A percentile compares a stretch with the other conserved stretches of the same genome.
Conservation (phyloP, 768 basidiomycete species). For the Suillus subluteus region DNA sequence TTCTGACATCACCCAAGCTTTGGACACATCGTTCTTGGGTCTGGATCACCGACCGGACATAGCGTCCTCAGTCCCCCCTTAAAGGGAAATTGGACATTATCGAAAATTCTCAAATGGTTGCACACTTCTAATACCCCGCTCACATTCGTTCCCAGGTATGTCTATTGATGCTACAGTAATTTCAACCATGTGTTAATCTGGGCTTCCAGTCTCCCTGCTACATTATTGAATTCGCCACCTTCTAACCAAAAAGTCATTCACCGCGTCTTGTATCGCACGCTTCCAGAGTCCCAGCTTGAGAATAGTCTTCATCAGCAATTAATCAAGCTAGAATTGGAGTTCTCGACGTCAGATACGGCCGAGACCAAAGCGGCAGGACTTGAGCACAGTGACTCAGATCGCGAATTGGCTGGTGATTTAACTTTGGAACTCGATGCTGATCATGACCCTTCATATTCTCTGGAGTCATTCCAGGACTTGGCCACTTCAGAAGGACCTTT, state of each 20-base stretch:
- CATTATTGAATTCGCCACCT: constrained; percentile 35
- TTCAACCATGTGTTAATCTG: neutral
- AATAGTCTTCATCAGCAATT: constrained; percentile 21
- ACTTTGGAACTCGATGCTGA: constrained; percentile 12
- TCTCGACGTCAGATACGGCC: constrained; percentile 18
- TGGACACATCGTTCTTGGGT: constrained; percentile 62
- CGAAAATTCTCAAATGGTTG: constrained; percentile 51
- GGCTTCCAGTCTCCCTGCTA: constrained; percentile 41
- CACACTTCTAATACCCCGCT: constrained; percentile 33
- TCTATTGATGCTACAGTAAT: neutral
- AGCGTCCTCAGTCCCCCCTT: constrained; percentile 45
- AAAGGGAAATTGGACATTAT: constrained; percentile 41
- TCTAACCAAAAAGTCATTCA: constrained; percentile 42
- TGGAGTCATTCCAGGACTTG: neutral
- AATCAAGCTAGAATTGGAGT: constrained; percentile 46
- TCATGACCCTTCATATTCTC: constrained; percentile 1
- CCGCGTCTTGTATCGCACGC: constrained; percentile 51
- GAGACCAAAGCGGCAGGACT: neutral
- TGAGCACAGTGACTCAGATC: neutral
- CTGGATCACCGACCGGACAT: constrained; percentile 36
- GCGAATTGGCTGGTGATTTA: neutral
- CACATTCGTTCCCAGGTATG: constrained; percentile 59
- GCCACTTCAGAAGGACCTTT: neutral
- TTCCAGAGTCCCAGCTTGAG: constrained; percentile 22
- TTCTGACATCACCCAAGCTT: constrained; percentile 41